Evolutionary conservation across 768 basidiomycete genomes (phyloP).

Genomic region (Termitomyces bulborhizus): DNA sequence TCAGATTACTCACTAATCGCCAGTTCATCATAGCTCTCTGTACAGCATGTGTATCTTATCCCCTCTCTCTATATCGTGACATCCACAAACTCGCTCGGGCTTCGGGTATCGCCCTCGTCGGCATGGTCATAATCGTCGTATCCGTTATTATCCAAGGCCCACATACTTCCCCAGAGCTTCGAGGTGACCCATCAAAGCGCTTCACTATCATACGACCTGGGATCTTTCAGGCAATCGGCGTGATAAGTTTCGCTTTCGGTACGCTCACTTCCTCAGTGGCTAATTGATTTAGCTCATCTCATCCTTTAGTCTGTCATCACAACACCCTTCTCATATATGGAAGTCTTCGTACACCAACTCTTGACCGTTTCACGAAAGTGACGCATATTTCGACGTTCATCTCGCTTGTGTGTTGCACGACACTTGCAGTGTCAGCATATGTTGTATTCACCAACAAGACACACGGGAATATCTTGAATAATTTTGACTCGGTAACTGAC

Average conservation of each 20-base stretch:
- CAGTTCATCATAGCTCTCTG: conserved; percentile 86
- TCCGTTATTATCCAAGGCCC: conserved; percentile 83
- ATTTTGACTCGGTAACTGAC: conserved; percentile 68
- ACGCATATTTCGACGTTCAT: conserved; percentile 88
- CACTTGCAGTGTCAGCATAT: conserved; percentile 83
- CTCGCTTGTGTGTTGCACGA: conserved; percentile 78
- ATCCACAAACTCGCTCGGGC: conserved; percentile 96
- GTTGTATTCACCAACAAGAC: conserved; percentile 88
- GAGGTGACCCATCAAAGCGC: conserved; percentile 69
- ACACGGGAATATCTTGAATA: conserved; percentile 95
- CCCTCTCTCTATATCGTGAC: conserved; percentile 92
- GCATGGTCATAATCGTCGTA: conserved; percentile 91
- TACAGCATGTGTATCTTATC: conserved; percentile 87
- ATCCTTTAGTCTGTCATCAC: conserved; percentile 78
- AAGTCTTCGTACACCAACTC: conserved; percentile 84
- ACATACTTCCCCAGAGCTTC: conserved; percentile 63
- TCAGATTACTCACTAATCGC: conserved; percentile 76
- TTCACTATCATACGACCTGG: conserved; percentile 75
- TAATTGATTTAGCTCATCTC: conserved; percentile 2
- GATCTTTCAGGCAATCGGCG: conserved; percentile 92
- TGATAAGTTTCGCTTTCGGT: conserved; percentile 92
- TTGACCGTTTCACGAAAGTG: conserved; percentile 89
- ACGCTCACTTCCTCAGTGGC: conserved; percentile 3
- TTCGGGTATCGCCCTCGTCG: conserved; percentile 81
- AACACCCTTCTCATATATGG: conserved; percentile 97